Evolutionary conservation across 23 red algal genomes (phyloP).

Genomic region (Gracilaria vermiculophylla): DNA sequence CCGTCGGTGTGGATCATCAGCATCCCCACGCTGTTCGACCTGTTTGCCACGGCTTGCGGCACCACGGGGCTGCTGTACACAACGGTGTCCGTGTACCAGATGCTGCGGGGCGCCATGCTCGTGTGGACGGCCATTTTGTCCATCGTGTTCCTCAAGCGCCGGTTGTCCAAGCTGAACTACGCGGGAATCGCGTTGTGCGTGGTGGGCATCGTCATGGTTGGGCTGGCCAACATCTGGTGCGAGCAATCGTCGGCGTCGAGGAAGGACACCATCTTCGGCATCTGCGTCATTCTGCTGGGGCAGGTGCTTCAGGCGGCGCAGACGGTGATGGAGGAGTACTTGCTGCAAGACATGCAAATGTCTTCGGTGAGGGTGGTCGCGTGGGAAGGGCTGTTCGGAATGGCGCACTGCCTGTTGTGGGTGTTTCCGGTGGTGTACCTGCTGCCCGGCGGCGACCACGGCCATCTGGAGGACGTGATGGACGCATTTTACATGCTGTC

Average conservation of each 20-base stretch:
- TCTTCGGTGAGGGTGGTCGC: slow-evolving; percentile 83
- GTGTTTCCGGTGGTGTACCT: slow-evolving; percentile 86
- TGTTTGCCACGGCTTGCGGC: slow-evolving; percentile 82
- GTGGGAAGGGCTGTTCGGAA: slow-evolving; percentile 95
- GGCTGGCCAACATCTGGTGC: slow-evolving; percentile 67
- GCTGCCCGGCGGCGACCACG: slow-evolving; percentile 79
- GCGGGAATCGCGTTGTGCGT: slow-evolving; percentile 68
- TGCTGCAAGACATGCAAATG: slow-evolving; percentile 88
- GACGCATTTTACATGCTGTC: slow-evolving; percentile 87
- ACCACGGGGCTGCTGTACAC: slow-evolving; percentile 87
- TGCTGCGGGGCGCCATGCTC: slow-evolving; percentile 83
- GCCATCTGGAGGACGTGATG: slow-evolving; percentile 73
- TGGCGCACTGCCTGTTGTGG: slow-evolving; percentile 67
- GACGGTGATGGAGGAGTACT: slow-evolving; percentile 88
- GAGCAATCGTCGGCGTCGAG: not conserved
- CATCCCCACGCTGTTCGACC: slow-evolving; percentile 79
- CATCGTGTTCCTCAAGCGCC: slow-evolving; percentile 72
- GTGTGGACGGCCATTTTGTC: slow-evolving; percentile 76
- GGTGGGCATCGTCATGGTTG: slow-evolving; percentile 72
- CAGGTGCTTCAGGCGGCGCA: slow-evolving; percentile 87
- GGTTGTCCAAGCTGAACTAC: slow-evolving; percentile 64
- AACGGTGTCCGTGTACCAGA: slow-evolving; percentile 94
- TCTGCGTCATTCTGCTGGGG: slow-evolving; percentile 77
- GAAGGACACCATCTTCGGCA: slow-evolving; percentile 62
- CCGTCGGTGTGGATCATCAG: slow-evolving; percentile 74